Base-by-base conservation (phyloP, 306 rosid genomes). In the Lathyrus tuberosus region DNA sequence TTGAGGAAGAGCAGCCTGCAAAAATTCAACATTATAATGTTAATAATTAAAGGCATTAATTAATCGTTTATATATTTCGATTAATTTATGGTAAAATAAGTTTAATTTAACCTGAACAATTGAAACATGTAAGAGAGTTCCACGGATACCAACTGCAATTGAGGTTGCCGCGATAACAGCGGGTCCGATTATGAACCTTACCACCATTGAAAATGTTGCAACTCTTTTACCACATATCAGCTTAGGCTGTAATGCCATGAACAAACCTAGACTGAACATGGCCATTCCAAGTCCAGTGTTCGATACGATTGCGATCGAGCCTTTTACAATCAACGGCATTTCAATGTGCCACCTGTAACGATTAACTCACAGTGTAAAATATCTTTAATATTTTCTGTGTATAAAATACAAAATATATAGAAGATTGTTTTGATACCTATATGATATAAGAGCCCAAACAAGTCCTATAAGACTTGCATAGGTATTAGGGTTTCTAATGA, bases 201-300 rank as follows among this genome's bases (percentile, higher is more conserved):
- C 97, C 17, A 89, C 96, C 96, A 92, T 92, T 66, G 96, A 80
- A 92, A 84, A 89, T 33, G 87, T 74, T 38, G 97, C 97, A 31
- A 89, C 91, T 11, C 87, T 84, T 84, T 92, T 92, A 38, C 97
- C 97, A 86, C 97, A 87, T 5, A 92, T 87, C 74, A 92, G 62
- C 87, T 83, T 89, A 26, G 96, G 96, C 64, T 89, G 97, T 44
- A 92, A 83, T 65, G 95, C 97, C 97, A 92, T 92, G 83, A 92
- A 92, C 46, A 92, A 41, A 74, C 97, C 97, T 42, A 92, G 86
- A 75, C 96, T 89, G 82, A 92, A 92, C 97, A 92, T 89, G 54
- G 97, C 97, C 96, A 89, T 89, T 81, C 97, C 97, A 11, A 92
- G 74, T 38, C 97, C 97, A 35, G 96, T 90, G 69, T 89, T 88